Base-by-base conservation (phyloP, 2,329 filamentous ascomycete species). In the Gaeumannomyces sp. region DNA sequence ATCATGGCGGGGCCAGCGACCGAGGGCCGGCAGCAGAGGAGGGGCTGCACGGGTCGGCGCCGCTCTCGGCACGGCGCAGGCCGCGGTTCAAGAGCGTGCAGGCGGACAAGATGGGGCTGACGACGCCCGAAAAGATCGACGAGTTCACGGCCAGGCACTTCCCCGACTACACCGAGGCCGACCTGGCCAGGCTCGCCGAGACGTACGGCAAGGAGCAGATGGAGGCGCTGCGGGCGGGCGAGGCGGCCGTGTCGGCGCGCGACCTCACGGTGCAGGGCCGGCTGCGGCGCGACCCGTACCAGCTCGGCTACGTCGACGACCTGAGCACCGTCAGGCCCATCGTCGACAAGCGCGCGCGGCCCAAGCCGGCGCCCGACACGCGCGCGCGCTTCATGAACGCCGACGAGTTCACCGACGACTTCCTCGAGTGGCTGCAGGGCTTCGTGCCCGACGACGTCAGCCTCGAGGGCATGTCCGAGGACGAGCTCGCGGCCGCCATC, bases 141-240 rank as follows among this genome's bases (percentile, higher is more conserved):
- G 70, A 79, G 69, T 84, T 78, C 70, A 75, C 77, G 65, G 72
- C 78, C 67, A 72, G 83, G 58, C 74, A 77, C 59, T 88, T 87
- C 72, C 82, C 86, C 68, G 80, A 84, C 19, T 95, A 93, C 78
- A 87, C 86, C 19, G 77, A 82, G 57, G 82, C 87, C 68, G 88
- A 95, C 73, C 84, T 86, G 72, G 81, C 82, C 66, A 72, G 77
- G 27, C 81, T 97, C 65, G 77, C 77, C 66, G 78, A 85, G 72
- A 85, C 84, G 70, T 98, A 97, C 80, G 91, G 92, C 0, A 83
- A 88, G 22, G 86, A 89, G 74, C 94, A 98, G 79, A 82, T 96
- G 70, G 87, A 86, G 65, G 92, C 93, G 65, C 87, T 98, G 73
- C 83, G 90, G 77, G 90, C 90, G 61, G 93, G 89, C 71, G 93